Percentiles rank a stretch among this genome's conserved stretches.
Evolutionary conservation across 805 yeast species (phyloP).

Genomic region (Ascoidea tarda): DNA sequence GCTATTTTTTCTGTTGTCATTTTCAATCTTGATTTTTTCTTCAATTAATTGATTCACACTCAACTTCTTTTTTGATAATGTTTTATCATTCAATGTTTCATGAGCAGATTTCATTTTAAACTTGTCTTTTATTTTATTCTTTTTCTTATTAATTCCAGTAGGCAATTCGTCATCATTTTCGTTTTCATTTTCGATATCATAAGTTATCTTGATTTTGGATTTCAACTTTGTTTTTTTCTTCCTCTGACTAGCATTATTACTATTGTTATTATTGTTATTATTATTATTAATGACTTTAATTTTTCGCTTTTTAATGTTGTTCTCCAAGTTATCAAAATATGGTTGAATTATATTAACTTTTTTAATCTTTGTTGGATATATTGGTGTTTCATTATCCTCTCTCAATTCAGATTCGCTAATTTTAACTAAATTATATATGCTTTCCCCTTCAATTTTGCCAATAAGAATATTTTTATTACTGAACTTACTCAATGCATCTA

Average conservation of each 20-base stretch:
- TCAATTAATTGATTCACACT: constrained; percentile 2
- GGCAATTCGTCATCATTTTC: constrained; percentile 1
- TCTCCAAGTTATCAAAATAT: constrained; percentile 31
- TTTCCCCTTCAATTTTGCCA: constrained; percentile 45
- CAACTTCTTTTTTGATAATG: constrained; percentile 11
- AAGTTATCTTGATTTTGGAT: constrained; percentile 7
- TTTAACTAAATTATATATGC: constrained; percentile 35
- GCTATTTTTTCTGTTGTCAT: not conserved
- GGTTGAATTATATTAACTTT: constrained; percentile 27
- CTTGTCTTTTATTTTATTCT: constrained; percentile 5
- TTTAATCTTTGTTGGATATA: constrained; percentile 35
- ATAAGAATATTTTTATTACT: constrained; percentile 30
- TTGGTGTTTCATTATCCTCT: constrained; percentile 25
- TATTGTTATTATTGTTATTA: constrained; percentile 8
- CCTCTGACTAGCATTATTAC: constrained; percentile 8
- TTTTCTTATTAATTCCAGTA: constrained; percentile 1
- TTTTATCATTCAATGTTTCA: constrained; percentile 19
- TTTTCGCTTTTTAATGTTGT: constrained; percentile 9
- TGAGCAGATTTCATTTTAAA: constrained; percentile 29
- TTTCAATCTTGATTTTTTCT: not conserved
- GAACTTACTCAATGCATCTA: constrained; percentile 29
- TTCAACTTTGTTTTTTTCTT: constrained; percentile 8
- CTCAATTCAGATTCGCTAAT: constrained; percentile 34
- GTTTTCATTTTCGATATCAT: constrained; percentile 8
- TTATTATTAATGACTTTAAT: constrained; percentile 3